Percentiles rank a stretch among this genome's conserved stretches.
Conservation (phyloP, 2,329 filamentous ascomycete genomes). For the Apiospora rasikravindrae region DNA sequence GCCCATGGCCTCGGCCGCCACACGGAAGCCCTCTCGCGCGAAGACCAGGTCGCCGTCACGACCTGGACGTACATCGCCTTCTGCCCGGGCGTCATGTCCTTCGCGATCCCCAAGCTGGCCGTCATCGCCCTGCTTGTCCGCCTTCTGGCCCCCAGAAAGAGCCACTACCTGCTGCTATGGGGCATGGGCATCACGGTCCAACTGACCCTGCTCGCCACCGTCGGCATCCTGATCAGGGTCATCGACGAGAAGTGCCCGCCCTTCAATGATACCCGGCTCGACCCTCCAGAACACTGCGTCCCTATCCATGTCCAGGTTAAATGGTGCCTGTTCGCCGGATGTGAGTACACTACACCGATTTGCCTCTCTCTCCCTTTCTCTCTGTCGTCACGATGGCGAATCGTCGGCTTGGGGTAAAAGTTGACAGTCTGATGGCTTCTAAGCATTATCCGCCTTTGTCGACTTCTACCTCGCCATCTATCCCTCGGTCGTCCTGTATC, state of each 20-base stretch:
- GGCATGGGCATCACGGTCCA: background rate
- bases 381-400: too few relatives aligned
- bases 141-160: background rate
- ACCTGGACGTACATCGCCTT: background rate
- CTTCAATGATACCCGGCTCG: background rate
- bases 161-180: background rate
- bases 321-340: background rate
- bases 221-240: slow-evolving; percentile 9
- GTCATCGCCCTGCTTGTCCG: background rate
- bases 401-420: background rate
- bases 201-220: background rate
- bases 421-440: background rate
- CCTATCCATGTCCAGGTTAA: background rate
- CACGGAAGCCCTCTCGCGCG: background rate
- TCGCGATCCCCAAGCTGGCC: slow-evolving; percentile 3
- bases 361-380: background rate
- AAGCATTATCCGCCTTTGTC: slow-evolving; percentile 41
- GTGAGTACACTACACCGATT: background rate
- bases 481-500: slow-evolving; percentile 43
- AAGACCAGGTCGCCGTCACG: background rate
- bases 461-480: slow-evolving; percentile 51
- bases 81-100: slow-evolving; percentile 9
- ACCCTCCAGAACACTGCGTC: background rate
- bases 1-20: background rate
- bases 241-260: background rate